phyloP scores from a whole-genome alignment of 2,329 filamentous ascomycete species.

The Apiospora kogelbergensis region DNA sequence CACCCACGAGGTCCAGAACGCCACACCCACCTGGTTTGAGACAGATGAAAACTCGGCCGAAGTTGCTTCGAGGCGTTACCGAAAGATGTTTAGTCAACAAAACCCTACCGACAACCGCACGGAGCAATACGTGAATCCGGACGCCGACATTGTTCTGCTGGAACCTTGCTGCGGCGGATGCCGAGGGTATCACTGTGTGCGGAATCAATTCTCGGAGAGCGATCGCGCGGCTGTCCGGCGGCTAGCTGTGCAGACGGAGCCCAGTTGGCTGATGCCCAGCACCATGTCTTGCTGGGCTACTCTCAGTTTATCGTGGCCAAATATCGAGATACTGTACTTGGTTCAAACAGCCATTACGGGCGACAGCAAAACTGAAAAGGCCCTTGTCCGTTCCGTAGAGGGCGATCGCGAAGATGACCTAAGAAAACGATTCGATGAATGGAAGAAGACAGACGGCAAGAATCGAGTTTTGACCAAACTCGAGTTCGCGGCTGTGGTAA shows the following conservation, averaged over 20 bases:
- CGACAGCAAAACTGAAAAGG: constrained; percentile 23
- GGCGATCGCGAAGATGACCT: constrained; percentile 20
- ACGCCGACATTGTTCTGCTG: constrained; percentile 27
- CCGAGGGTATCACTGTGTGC: constrained; percentile 27
- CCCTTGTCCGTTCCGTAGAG: constrained; percentile 27
- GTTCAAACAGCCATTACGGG: constrained; percentile 27
- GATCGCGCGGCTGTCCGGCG: constrained; percentile 25
- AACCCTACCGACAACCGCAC: constrained; percentile 4
- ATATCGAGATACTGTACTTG: constrained; percentile 30
- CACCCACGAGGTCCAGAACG: constrained; percentile 22
- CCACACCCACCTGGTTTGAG: constrained; percentile 27
- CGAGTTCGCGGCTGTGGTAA: constrained; percentile 27
- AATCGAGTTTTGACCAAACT: constrained; percentile 19
- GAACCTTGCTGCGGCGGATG: constrained; percentile 32
- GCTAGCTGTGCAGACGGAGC: constrained; percentile 30
- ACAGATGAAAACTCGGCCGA: constrained; percentile 19
- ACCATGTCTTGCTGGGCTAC: constrained; percentile 24
- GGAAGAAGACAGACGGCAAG: constrained; percentile 28
- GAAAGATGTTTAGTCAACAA: constrained; percentile 23
- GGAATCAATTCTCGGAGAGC: constrained; percentile 23
- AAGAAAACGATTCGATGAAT: constrained; percentile 25
- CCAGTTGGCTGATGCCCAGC: constrained; percentile 16
- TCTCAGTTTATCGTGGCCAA: constrained; percentile 27
- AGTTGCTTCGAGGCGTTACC: constrained; percentile 23
- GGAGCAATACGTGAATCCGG: constrained; percentile 24